phyloP scores from a whole-genome alignment of 2,329 filamentous ascomycete genomes.

The Talaromyces sp. region DNA sequence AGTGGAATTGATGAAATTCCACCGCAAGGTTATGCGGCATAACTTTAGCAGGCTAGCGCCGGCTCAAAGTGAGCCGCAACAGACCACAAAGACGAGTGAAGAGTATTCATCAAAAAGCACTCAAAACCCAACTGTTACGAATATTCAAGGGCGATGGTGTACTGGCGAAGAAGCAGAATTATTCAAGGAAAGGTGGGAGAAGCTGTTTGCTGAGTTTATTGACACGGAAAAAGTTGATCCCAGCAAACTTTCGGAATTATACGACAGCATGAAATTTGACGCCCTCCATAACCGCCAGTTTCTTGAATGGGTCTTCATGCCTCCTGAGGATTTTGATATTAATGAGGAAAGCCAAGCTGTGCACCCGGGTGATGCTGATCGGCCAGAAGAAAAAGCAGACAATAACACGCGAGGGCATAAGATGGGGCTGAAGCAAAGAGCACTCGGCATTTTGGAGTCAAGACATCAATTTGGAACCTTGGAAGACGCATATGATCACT shows the following conservation, averaged over 20 bases:
- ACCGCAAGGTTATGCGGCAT: constrained; percentile 87
- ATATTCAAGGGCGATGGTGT: constrained; percentile 89
- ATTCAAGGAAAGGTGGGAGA: constrained; percentile 97
- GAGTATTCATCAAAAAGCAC: constrained; percentile 10
- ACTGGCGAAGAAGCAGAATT: constrained; percentile 91
- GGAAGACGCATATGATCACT: constrained; percentile 59
- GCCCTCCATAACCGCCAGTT: constrained; percentile 95
- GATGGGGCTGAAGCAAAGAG: constrained; percentile 48
- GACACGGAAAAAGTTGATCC: constrained; percentile 98
- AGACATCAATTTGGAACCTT: constrained; percentile 40
- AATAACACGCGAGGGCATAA: constrained; percentile 32
- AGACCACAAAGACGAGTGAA: constrained; percentile 23
- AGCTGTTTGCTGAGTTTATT: constrained; percentile 92
- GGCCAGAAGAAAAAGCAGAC: constrained; percentile 27
- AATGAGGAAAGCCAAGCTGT: constrained; percentile 16
- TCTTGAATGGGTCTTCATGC: constrained; percentile 95
- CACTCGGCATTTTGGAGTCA: constrained; percentile 41
- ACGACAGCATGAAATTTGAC: constrained; percentile 99
- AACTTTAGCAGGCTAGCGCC: constrained; percentile 80
- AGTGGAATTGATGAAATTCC: constrained; percentile 95
- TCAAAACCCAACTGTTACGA: constrained; percentile 53
- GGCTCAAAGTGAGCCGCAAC: constrained; percentile 55
- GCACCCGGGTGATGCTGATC: constrained; percentile 17
- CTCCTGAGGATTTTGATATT: constrained; percentile 71
- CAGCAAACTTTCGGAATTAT: constrained; percentile 96